phyloP scores from a whole-genome alignment of 768 basidiomycete genomes.

The Rhizopogon vulgaris region DNA sequence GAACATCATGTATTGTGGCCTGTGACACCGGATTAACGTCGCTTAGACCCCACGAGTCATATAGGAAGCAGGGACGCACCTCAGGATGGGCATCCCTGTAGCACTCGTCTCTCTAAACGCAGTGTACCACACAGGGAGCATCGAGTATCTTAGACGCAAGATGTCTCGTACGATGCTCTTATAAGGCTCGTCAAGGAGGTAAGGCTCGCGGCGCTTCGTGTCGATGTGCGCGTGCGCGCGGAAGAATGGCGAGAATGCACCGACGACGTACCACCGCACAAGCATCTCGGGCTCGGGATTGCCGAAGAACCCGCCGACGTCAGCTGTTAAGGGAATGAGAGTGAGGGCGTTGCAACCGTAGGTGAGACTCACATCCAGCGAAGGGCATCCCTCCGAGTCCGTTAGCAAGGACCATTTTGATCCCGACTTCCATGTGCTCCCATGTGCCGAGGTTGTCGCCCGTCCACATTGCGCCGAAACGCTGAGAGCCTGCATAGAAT shows the following conservation, averaged over 20 bases:
- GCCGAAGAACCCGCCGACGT: slow-evolving; percentile 98
- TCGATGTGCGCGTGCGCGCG: slow-evolving; percentile 97
- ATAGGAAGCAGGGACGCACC: slow-evolving; percentile 40
- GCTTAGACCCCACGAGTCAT: not conserved
- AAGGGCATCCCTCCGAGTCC: slow-evolving; percentile 90
- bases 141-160: slow-evolving; percentile 74
- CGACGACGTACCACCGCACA: slow-evolving; percentile 95
- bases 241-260: slow-evolving; percentile 95
- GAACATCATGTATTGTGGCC: slow-evolving; percentile 95
- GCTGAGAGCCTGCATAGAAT: slow-evolving; percentile 93
- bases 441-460: slow-evolving; percentile 97
- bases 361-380: slow-evolving; percentile 65
- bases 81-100: slow-evolving; percentile 74
- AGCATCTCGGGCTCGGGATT: slow-evolving; percentile 94
- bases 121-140: slow-evolving; percentile 97
- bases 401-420: slow-evolving; percentile 89
- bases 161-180: slow-evolving; percentile 75
- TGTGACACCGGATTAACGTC: slow-evolving; percentile 22
- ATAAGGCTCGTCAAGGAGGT: slow-evolving; percentile 84
- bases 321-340: slow-evolving; percentile 47
- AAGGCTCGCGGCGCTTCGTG: slow-evolving; percentile 96
- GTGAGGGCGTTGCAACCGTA: not conserved
- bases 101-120: slow-evolving; percentile 86
- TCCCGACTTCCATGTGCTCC: slow-evolving; percentile 93
- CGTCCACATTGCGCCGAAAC: slow-evolving; percentile 97